Conservation (phyloP, 768 basidiomycete species). For the Mycena vulgaris region DNA sequence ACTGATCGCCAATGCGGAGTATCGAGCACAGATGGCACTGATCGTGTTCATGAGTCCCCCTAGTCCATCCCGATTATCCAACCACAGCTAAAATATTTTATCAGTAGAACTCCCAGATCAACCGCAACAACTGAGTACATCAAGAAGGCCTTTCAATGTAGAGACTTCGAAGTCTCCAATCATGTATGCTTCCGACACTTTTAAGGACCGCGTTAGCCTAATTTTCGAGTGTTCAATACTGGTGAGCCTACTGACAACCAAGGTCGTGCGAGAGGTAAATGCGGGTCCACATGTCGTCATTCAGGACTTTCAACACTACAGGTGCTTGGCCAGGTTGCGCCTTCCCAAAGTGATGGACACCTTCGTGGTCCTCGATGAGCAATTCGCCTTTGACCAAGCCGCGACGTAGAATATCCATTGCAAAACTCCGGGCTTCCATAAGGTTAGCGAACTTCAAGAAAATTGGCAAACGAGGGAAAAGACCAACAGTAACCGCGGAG, state of each 20-base stretch:
- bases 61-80: not conserved
- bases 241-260: not conserved
- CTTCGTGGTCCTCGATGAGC: too few relatives aligned
- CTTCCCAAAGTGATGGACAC: too few relatives aligned
- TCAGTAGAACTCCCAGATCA: not conserved
- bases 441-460: too few relatives aligned
- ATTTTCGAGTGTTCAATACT: not conserved
- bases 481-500: too few relatives aligned
- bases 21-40: too few relatives aligned
- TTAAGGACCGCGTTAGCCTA: too few relatives aligned
- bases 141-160: not conserved
- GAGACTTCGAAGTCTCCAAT: conserved; percentile 1
- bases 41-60: not conserved
- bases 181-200: conserved; percentile 12
- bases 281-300: not conserved
- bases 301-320: not conserved
- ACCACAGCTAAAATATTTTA: not conserved
- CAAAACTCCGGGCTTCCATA: too few relatives aligned
- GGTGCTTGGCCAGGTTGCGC: too few relatives aligned
- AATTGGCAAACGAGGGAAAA: too few relatives aligned
- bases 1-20: too few relatives aligned
- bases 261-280: not conserved
- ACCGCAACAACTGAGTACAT: not conserved
- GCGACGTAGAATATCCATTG: too few relatives aligned
- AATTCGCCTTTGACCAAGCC: too few relatives aligned